Evolutionary conservation across 345 rosid genomes (phyloP), one percentile per base, ranked within the genome.

Genomic region (Dovyalis caffra): DNA sequence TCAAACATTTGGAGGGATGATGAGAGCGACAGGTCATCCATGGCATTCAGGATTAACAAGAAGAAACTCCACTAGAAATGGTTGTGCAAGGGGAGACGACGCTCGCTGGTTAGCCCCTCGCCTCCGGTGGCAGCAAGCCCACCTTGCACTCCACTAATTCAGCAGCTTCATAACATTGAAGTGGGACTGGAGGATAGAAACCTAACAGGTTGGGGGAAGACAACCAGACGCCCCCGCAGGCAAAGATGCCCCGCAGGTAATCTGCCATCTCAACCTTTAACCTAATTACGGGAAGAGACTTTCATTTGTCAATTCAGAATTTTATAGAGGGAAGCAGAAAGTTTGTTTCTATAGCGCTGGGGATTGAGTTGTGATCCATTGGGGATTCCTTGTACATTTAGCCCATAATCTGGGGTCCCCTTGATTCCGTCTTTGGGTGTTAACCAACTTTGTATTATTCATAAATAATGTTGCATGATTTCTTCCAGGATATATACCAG

Each of bases 191-290:
- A 90, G 76, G 93, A 92, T 73, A 82, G 86, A 81, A 91, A 92
- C 82, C 88, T 91, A 61, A 87, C 91, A 1, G 95, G 95, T 64
- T 95, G 98, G 98, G 98, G 99, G 64, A 92, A 90, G 81, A 91
- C 95, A 71, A 87, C 94, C 9, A 87, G 98, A 81, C 87, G 98
- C 28, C 96, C 99, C 74, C 92, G 94, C 74, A 76, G 95, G 79
- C 99, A 91, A 80, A 87, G 99, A 79, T 91, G 96, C 79, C 91
- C 97, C 64, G 85, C 90, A 75, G 93, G 94, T 78, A 90, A 86
- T 87, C 85, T 87, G 71, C 88, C 82, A 72, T 60, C 89, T 2
- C 74, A 88, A 38, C 77, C 92, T 64, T 75, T 91, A 81, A 88
- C 91, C 47, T 89, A 83, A 80, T 62, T 10, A 14, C 6, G 20